phyloP scores from a whole-genome alignment of 345 rosid genomes.

The Citrus medica region DNA sequence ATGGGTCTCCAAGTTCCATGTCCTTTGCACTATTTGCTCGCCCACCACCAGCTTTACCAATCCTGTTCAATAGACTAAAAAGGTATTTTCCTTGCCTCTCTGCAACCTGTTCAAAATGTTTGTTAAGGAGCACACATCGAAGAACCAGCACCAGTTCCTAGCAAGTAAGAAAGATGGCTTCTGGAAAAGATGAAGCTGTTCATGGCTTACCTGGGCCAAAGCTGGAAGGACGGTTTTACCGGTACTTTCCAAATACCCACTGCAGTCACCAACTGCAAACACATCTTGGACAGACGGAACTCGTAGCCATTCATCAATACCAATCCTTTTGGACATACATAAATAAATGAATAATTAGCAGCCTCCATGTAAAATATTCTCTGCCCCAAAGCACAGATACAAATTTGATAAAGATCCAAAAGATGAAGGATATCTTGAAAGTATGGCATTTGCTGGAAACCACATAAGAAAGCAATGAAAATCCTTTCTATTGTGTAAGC shows the following conservation, averaged over 20 bases:
- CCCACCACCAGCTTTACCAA: conserved; percentile 77
- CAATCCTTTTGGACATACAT: conserved; percentile 52
- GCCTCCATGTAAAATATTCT: neutral
- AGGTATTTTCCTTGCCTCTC: conserved; percentile 93
- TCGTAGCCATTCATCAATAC: conserved; percentile 83
- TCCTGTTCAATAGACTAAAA: conserved; percentile 49
- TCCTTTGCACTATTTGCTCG: conserved; percentile 55
- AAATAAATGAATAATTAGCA: neutral
- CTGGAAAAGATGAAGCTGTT: neutral
- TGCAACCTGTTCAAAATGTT: conserved; percentile 56
- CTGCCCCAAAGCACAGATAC: neutral
- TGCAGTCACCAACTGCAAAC: conserved; percentile 92
- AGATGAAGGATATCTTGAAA: neutral
- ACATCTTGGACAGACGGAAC: conserved; percentile 78
- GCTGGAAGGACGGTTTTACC: conserved; percentile 92
- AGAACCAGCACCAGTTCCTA: neutral
- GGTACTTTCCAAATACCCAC: conserved; percentile 84
- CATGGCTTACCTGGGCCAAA: conserved; percentile 66
- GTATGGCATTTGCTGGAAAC: neutral
- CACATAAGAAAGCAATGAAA: neutral
- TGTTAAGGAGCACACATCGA: neutral
- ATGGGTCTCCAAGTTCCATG: conserved; percentile 59
- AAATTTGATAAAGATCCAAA: neutral
- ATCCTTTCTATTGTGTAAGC: neutral
- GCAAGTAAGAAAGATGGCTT: neutral